phyloP scores from a whole-genome alignment of 345 rosid species.

The Viola odorata region DNA sequence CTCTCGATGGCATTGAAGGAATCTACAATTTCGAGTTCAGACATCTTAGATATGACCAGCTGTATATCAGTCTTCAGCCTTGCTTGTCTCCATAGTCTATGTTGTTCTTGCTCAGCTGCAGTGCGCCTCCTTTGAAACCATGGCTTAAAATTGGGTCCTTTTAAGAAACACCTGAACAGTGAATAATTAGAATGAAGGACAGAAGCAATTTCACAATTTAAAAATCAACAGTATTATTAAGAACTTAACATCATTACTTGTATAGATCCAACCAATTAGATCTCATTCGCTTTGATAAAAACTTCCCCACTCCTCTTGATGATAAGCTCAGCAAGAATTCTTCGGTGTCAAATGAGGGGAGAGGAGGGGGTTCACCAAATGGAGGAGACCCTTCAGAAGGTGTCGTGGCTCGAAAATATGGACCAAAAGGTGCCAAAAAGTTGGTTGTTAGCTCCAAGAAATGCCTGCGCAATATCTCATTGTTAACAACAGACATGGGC shows the following conservation, averaged over 20 bases:
- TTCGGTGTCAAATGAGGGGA: slow-evolving; percentile 52
- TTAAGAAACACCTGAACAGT: slow-evolving; percentile 72
- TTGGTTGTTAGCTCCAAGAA: slow-evolving; percentile 96
- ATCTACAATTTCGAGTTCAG: slow-evolving; percentile 87
- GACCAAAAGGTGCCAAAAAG: slow-evolving; percentile 96
- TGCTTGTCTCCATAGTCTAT: slow-evolving; percentile 79
- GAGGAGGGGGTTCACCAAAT: slow-evolving; percentile 79
- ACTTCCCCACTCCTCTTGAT: slow-evolving; percentile 90
- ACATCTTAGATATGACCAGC: slow-evolving; percentile 56
- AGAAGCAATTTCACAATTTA: slow-evolving; percentile 7
- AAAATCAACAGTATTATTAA: slow-evolving; percentile 9
- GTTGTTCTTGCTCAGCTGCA: slow-evolving; percentile 80
- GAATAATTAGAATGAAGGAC: not conserved
- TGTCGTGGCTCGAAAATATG: slow-evolving; percentile 63
- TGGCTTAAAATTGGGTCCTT: slow-evolving; percentile 86
- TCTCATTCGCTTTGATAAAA: slow-evolving; percentile 86
- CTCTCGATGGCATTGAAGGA: slow-evolving; percentile 86
- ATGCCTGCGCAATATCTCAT: slow-evolving; percentile 90
- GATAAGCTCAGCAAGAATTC: slow-evolving; percentile 75
- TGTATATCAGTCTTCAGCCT: slow-evolving; percentile 73
- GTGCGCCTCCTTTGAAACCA: slow-evolving; percentile 88
- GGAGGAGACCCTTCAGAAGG: slow-evolving; percentile 93
- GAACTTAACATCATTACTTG: slow-evolving; percentile 42
- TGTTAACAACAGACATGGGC: slow-evolving; percentile 96
- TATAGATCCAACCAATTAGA: slow-evolving; percentile 95